Base-by-base conservation (phyloP, 352 stramenopile species). In the Pythium scleroteichum region DNA sequence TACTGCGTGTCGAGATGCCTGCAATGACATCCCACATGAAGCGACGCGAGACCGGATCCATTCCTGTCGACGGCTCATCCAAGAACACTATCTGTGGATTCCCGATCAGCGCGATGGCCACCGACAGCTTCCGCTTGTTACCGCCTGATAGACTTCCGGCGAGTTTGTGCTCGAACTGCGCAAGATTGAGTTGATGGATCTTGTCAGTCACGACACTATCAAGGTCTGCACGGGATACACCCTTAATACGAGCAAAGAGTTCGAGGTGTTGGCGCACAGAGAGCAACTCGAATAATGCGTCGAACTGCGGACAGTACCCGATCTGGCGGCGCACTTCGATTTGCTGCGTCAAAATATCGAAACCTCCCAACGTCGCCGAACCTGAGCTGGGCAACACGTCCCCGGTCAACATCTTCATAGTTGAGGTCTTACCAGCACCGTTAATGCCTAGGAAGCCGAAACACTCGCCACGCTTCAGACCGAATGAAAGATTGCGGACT, bases 1-100 rank as follows among this genome's bases (percentile, higher is more conserved):
- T 83, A 49, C 73, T 63, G 39, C 71, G 61, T 0, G 79, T 90
- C 29, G 83, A 87, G 46, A 95, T 85, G 19, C 82, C 71, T 16
- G 82, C 85, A 26, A 97, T 96, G 19, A 97, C 77, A 46, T 94
- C 85, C 97, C 97, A 99, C 75, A 99, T 91, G 65, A 97, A 92
- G 23, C 95, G 80, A 10, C 96, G 82, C 8, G 94, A 96, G 32
- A 98, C 90, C 14, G 96, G 95, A 73, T 99, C 96, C 80, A 98
- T 95, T 27, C 92, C 92, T n/a, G 93, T 91, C 17, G 85, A 97
- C 20, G 90, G 85, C 62, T 98, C 94, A 67, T 98, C 94, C 17
- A 98, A 69, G 58, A 97, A 84, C 5, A 98, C 69, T 39, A 99
- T 87, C 3, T 97, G 65, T 1, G 93, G 90, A 53, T 94, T 85